Evolutionary conservation across 371 early-diverging fungal genomes (phyloP).

Genomic region (Circinella umbellata): DNA sequence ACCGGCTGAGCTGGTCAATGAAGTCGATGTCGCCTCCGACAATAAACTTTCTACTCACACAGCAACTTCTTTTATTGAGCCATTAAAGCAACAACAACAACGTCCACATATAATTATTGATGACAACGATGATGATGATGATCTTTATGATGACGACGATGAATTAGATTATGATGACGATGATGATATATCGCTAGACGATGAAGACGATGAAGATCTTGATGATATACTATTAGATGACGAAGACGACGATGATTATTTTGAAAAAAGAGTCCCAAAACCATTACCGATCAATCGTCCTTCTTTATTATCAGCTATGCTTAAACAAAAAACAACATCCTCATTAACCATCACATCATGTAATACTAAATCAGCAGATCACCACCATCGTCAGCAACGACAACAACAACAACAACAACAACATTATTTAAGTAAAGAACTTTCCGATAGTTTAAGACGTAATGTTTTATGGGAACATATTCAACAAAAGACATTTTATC

Average conservation of each 20-base stretch:
- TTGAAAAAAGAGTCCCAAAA: conserved; percentile 25
- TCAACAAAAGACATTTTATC: conserved; percentile 32
- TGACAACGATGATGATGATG: conserved; percentile 22
- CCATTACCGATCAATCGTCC: conserved; percentile 20
- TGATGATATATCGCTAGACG: conserved; percentile 18
- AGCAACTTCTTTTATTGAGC: not conserved
- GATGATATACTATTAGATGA: not conserved
- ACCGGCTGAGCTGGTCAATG: conserved; percentile 1
- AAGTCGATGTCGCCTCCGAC: not conserved
- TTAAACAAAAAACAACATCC: conserved; percentile 8
- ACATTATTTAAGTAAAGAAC: conserved; percentile 26
- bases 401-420: conserved; percentile 15
- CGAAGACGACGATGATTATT: conserved; percentile 15
- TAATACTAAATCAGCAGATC: conserved; percentile 6
- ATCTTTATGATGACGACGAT: conserved; percentile 19
- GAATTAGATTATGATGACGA: conserved; percentile 20
- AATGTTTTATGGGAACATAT: conserved; percentile 34
- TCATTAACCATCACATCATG: conserved; percentile 5
- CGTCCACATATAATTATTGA: conserved; percentile 7
- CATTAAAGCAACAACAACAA: not conserved
- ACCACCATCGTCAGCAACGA: conserved; percentile 1
- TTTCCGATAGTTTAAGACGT: conserved; percentile 30
- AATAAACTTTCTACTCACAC: not conserved
- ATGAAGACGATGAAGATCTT: conserved; percentile 16
- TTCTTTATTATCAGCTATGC: conserved; percentile 25